Base-by-base conservation (phyloP, 192 early-diverging fungal species). In the Martensiomyces pterosporus region DNA sequence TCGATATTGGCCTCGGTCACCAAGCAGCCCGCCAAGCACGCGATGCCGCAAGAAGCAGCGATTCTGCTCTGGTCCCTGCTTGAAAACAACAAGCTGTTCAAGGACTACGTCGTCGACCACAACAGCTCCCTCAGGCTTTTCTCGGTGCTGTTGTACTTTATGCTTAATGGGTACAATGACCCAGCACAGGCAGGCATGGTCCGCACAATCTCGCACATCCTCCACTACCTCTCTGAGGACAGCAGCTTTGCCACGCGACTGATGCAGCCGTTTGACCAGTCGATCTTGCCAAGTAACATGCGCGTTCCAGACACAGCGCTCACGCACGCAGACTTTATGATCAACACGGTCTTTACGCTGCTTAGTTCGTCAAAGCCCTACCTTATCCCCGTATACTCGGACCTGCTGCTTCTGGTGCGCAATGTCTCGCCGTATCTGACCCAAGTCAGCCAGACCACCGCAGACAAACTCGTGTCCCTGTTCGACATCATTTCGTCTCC, bases 11-110 rank as follows among this genome's bases (percentile, higher is more conserved):
- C 59, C 6, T 76, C 62, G 2, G 64, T 62, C 9, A 60, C 58
- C 48, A 66, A 58, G 41, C 55, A 55, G 52, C 52, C 56, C 2
- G 63, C 58, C 8, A 49, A 49, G 17, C 45, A 42, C 18, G 64
- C 50, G 7, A 67, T 76, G 61, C 59, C 53, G n/a, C 66, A 67
- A 24, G 90, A 94, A 58, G 79, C 82, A 0, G 61, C 90, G 40
- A 87, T 91, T 80, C 57, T 94, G 18, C 84, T 90, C 36, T 96
- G 93, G 93, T 78, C 84, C 50, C 60, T 92, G 9, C 52, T 94
- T 21, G 88, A 92, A 38, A 63, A 77, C 39, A 96, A 96, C 60
- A 76, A 79, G 45, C 58, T 46, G 25, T 62, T 73, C 14, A 52
- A 49, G 36, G 63, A 64, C 36, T 66, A 73, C 33, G 43, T 77